Conservation (phyloP, 768 basidiomycete genomes). For the Termitomyces sp. region DNA sequence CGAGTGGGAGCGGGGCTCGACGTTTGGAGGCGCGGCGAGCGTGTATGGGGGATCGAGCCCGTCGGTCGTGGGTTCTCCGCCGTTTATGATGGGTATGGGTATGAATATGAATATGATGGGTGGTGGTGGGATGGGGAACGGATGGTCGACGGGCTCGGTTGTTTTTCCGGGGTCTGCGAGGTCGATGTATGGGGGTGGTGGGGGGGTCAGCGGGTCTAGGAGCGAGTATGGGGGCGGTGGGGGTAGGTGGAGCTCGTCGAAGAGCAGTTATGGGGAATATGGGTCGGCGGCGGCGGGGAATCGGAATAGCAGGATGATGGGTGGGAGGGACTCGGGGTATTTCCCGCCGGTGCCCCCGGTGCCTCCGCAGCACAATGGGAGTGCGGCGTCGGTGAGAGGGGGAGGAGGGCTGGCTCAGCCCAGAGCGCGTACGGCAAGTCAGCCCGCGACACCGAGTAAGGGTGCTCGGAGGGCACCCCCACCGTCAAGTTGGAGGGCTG, state of each 20-base stretch:
- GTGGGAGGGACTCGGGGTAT: slow-evolving; percentile 36
- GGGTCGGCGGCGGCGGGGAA: slow-evolving; percentile 41
- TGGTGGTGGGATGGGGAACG: slow-evolving; percentile 29
- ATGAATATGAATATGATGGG: slow-evolving; percentile 38
- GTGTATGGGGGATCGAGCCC: slow-evolving; percentile 40
- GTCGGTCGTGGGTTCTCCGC: slow-evolving; percentile 33
- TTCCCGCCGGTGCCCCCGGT: slow-evolving; percentile 40
- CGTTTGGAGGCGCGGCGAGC: slow-evolving; percentile 29
- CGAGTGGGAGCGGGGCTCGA: slow-evolving; percentile 85
- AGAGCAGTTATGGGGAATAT: slow-evolving; percentile 73
- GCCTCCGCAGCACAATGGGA: slow-evolving; percentile 22
- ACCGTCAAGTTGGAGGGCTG: slow-evolving; percentile 63
- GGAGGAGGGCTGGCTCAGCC: slow-evolving; percentile 14
- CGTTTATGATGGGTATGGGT: slow-evolving; percentile 25
- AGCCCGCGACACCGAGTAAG: slow-evolving; percentile 35
- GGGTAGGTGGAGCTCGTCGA: slow-evolving; percentile 47
- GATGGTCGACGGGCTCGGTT: slow-evolving; percentile 44
- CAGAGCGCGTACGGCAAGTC: slow-evolving; percentile 42
- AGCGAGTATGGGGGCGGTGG: slow-evolving; percentile 63
- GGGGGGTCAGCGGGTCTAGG: slow-evolving; percentile 40
- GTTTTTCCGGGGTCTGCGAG: slow-evolving; percentile 45
- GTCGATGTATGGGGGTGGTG: slow-evolving; percentile 55
- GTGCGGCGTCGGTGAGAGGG: slow-evolving; percentile 14
- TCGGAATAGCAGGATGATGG: slow-evolving; percentile 20
- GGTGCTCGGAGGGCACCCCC: slow-evolving; percentile 38